These are phyloP conservation scores for Yamadazyma triangularis DNA, from an alignment of 1,139 yeast species.

Conservation along the genomic window DNA sequence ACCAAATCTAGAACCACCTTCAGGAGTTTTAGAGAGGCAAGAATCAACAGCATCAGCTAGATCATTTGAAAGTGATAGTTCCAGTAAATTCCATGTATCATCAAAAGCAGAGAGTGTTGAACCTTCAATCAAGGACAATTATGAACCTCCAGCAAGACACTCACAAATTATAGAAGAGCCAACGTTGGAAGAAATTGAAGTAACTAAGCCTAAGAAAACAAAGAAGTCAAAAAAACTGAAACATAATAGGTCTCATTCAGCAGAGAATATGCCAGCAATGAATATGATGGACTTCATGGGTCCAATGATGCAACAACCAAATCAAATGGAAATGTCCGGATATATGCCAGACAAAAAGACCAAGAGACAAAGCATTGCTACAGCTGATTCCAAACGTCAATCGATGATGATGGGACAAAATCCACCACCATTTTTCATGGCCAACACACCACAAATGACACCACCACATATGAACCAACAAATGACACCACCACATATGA, in stretches of 20 bases:
- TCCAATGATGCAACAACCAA: not conserved
- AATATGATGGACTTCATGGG: not conserved
- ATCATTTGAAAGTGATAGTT: conserved; percentile 37
- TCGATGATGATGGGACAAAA: conserved; percentile 1
- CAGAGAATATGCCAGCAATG: not conserved
- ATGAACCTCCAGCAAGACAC: not conserved
- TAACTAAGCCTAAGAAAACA: conserved; percentile 3
- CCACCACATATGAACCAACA: conserved; percentile 2
- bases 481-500: conserved; percentile 5
- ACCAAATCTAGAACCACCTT: too few species aligned
- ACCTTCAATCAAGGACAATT: not conserved
- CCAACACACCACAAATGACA: conserved; percentile 5
- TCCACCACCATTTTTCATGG: conserved; percentile 7
- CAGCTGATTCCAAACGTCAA: conserved; percentile 5
- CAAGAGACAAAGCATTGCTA: conserved; percentile 19
- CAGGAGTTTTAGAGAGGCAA: conserved; percentile 14
- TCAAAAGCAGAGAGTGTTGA: conserved; percentile 20
- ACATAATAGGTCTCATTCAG: not conserved
- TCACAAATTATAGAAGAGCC: not conserved
- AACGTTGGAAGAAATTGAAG: not conserved
- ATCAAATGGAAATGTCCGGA: not conserved
- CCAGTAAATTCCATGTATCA: conserved; percentile 23
- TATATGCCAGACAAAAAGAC: not conserved
- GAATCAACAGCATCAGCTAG: conserved; percentile 27
- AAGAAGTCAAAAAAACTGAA: conserved; percentile 5